These are phyloP conservation scores for Amanita brunnescens DNA, from an alignment of 768 basidiomycete species.

Conservation along the genomic window DNA sequence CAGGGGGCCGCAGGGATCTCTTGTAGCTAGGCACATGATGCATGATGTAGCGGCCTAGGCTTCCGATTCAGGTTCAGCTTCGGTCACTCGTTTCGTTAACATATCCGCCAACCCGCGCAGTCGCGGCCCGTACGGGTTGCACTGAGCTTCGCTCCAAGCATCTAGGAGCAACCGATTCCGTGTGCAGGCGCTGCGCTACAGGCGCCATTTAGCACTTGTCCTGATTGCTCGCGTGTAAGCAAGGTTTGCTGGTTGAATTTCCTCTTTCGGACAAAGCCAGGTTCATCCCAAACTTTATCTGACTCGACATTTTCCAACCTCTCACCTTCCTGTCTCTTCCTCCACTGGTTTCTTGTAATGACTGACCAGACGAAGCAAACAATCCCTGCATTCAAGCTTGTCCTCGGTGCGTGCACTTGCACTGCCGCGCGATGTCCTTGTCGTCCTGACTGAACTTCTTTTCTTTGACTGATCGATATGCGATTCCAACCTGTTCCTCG, in stretches of 20 bases:
- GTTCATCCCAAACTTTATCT: slow-evolving; percentile 32
- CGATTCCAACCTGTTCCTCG: slow-evolving; percentile 11
- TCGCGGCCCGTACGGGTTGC: neutral
- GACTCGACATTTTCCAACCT: slow-evolving; percentile 24
- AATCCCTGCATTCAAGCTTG: slow-evolving; percentile 96
- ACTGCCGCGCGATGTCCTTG: slow-evolving; percentile 10
- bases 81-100: neutral
- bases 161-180: neutral
- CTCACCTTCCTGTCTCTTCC: slow-evolving; percentile 16
- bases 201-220: neutral
- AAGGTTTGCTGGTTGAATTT: slow-evolving; percentile 3
- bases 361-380: slow-evolving; percentile 28
- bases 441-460: slow-evolving; percentile 21
- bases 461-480: slow-evolving; percentile 45
- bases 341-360: slow-evolving; percentile 12
- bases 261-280: slow-evolving; percentile 29
- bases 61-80: neutral
- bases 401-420: slow-evolving; percentile 64
- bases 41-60: neutral
- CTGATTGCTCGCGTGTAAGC: neutral
- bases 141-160: neutral
- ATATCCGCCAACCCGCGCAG: neutral
- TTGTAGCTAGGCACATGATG: neutral
- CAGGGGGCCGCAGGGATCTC: neutral
- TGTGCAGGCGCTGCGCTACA: neutral